Evolutionary conservation across 805 yeast genomes (phyloP).

Genomic region (Kodamaea nitidulidarum): DNA sequence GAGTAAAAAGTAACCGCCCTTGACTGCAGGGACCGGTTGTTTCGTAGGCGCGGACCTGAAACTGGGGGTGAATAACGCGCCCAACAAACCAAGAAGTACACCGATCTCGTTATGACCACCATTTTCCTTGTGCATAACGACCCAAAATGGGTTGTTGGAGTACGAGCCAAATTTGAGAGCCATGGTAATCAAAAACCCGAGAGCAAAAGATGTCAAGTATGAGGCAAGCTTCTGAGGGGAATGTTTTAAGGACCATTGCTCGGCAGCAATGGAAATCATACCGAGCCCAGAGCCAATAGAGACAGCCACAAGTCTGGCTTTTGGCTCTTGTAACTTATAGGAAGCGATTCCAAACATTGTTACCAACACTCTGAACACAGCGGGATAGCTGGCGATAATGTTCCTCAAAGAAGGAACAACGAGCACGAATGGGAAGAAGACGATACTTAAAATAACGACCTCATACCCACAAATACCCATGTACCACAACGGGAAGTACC

Average conservation of each 20-base stretch:
- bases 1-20: constrained; percentile 45
- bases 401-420: constrained; percentile 35
- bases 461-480: constrained; percentile 98
- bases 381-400: constrained; percentile 44
- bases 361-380: constrained; percentile 49
- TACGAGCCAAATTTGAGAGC: constrained; percentile 69
- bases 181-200: constrained; percentile 73
- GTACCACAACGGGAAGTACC: constrained; percentile 98
- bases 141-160: constrained; percentile 95
- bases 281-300: constrained; percentile 67
- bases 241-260: constrained; percentile 35
- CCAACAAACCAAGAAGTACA: constrained; percentile 54
- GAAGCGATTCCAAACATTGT: constrained; percentile 73
- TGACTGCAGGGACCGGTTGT: constrained; percentile 7
- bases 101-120: constrained; percentile 85
- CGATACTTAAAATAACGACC: constrained; percentile 51
- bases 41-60: constrained; percentile 9
- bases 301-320: constrained; percentile 57
- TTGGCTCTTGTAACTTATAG: constrained; percentile 65
- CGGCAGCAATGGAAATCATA: constrained; percentile 54
- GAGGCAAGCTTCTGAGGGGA: constrained; percentile 34
- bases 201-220: constrained; percentile 52
- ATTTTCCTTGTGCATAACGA: constrained; percentile 77
- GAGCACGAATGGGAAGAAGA: constrained; percentile 57
- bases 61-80: constrained; percentile 58